Conservation (phyloP, 2,329 filamentous ascomycete genomes). For the Neoscytalidium dimidiatum region DNA sequence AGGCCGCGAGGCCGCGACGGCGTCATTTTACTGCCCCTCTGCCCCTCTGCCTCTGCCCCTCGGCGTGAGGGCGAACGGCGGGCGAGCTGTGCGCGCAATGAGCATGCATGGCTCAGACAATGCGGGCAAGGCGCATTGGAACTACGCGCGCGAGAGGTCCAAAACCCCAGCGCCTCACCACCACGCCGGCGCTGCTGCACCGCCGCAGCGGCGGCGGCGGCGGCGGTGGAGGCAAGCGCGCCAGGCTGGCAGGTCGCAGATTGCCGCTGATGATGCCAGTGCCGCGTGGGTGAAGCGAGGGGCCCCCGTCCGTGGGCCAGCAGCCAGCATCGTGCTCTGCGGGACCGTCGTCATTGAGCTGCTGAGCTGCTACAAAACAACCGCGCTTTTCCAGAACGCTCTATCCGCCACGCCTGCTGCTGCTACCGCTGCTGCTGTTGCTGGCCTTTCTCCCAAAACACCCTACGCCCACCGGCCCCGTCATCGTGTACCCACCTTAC, state of each 20-base stretch:
- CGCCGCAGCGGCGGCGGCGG: not conserved
- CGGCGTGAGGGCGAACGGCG: not conserved
- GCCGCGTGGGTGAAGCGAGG: slow-evolving; percentile 13
- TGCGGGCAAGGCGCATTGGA: too few species aligned
- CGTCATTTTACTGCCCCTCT: not conserved
- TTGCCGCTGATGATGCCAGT: not conserved
- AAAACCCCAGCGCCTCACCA: not conserved
- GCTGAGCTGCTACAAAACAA: slow-evolving; percentile 6
- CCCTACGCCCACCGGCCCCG: not conserved
- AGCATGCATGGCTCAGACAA: not conserved
- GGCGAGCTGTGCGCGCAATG: not conserved
- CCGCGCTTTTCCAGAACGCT: slow-evolving; percentile 12
- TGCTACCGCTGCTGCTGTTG: not conserved
- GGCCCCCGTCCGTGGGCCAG: not conserved
- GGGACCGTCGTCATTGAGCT: slow-evolving; percentile 4
- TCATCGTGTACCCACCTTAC: slow-evolving; percentile 20
- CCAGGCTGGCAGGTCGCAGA: not conserved
- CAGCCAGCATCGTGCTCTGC: not conserved
- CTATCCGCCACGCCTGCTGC: slow-evolving; percentile 3
- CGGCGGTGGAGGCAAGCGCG: too few species aligned
- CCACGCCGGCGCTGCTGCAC: not conserved
- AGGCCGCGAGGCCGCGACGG: slow-evolving; percentile 10
- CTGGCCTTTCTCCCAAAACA: slow-evolving; percentile 5
- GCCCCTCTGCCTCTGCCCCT: not conserved
- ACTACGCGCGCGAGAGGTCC: not conserved